Evolutionary conservation across 2,329 filamentous ascomycete species (phyloP).

Genomic region (Colletotrichum caudatum): DNA sequence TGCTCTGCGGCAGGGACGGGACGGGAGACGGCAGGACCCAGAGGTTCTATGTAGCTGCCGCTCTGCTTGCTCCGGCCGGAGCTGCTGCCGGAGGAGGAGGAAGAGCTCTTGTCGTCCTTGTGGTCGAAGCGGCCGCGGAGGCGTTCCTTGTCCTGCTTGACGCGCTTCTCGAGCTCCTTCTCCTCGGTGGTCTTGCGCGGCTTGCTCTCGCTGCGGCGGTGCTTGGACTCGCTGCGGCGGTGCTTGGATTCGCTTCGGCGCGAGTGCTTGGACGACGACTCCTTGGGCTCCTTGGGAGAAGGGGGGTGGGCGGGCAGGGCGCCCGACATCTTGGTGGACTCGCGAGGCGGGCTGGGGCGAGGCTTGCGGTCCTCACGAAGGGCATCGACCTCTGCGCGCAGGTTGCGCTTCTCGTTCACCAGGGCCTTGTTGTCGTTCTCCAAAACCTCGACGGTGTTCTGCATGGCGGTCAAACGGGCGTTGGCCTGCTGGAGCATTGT

Average conservation of each 20-base stretch:
- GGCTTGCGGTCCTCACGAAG: constrained; percentile 35
- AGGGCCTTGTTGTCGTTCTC: constrained; percentile 51
- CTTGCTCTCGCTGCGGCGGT: constrained; percentile 48
- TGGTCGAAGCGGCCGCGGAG: constrained; percentile 53
- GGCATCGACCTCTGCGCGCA: constrained; percentile 47
- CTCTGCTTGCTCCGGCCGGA: constrained; percentile 45
- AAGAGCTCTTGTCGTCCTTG: constrained; percentile 46
- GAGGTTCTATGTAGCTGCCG: constrained; percentile 47
- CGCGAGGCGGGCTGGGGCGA: constrained; percentile 29
- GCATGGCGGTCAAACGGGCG: constrained; percentile 44
- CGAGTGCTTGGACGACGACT: constrained; percentile 24
- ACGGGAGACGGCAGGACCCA: constrained; percentile 28
- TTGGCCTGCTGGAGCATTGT: constrained; percentile 42
- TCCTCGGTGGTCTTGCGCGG: constrained; percentile 44
- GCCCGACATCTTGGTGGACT: constrained; percentile 45
- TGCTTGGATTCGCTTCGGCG: constrained; percentile 46
- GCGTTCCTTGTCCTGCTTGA: constrained; percentile 52
- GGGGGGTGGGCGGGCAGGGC: constrained; percentile 46
- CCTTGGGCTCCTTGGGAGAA: constrained; percentile 31
- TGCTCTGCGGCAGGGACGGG: constrained; percentile 19
- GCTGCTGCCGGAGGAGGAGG: constrained; percentile 42
- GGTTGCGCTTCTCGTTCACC: constrained; percentile 45
- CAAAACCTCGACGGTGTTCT: constrained; percentile 46
- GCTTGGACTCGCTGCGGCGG: constrained; percentile 42
- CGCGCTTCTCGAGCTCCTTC: constrained; percentile 42